phyloP scores from a whole-genome alignment of 257 asterid species.

The Misopates orontium region DNA sequence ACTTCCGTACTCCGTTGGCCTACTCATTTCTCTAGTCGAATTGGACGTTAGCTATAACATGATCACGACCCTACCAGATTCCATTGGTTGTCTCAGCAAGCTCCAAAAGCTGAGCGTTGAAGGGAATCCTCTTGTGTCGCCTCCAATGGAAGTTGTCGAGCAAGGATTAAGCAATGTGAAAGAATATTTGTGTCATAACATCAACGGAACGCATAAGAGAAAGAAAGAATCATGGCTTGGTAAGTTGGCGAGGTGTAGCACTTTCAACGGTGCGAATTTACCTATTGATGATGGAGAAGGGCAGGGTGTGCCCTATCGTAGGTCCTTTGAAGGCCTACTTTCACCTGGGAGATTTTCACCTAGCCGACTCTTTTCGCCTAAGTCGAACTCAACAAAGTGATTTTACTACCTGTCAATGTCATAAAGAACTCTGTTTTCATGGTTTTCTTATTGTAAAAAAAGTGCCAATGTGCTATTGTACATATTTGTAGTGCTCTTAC shows the following conservation, averaged over 20 bases:
- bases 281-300: slow-evolving; percentile 39
- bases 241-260: slow-evolving; percentile 63
- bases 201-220: slow-evolving; percentile 44
- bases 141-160: slow-evolving; percentile 63
- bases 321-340: slow-evolving; percentile 47
- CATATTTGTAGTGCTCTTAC: too few relatives aligned
- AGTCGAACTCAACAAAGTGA: slow-evolving; percentile 53
- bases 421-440: too few relatives aligned
- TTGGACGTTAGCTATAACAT: slow-evolving; percentile 84
- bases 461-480: too few relatives aligned
- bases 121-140: slow-evolving; percentile 79
- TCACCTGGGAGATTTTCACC: slow-evolving; percentile 84
- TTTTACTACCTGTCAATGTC: too few relatives aligned
- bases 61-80: slow-evolving; percentile 57
- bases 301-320: slow-evolving; percentile 34
- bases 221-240: slow-evolving; percentile 77
- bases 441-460: too few relatives aligned
- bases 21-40: slow-evolving; percentile 70
- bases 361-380: slow-evolving; percentile 58
- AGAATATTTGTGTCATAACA: slow-evolving; percentile 62
- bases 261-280: slow-evolving; percentile 54
- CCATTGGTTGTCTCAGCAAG: slow-evolving; percentile 75
- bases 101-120: slow-evolving; percentile 72
- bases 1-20: slow-evolving; percentile 82
- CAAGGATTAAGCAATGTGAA: slow-evolving; percentile 58